These are phyloP conservation scores for Tetrastigma voinierianum DNA, from an alignment of 164 flowering plant species.

Conservation along the genomic window DNA sequence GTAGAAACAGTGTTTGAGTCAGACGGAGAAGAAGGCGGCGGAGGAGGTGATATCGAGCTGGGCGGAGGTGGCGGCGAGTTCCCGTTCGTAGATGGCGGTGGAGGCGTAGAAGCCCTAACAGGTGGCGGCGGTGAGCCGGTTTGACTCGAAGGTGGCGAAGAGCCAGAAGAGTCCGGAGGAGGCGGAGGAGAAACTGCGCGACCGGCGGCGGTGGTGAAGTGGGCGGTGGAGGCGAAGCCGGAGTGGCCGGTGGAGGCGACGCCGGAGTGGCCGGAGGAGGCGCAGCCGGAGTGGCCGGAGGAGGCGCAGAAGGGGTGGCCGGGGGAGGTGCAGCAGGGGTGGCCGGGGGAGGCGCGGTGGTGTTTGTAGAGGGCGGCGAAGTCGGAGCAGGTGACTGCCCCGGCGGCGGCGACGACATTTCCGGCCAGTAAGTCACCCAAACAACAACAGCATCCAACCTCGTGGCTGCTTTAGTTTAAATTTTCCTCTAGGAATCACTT, in stretches of 20 bases:
- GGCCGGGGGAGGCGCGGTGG: no score
- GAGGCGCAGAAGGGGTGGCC: neutral
- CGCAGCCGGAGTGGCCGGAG: neutral
- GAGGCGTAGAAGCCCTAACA: conserved; percentile 22
- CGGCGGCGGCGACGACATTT: conserved; percentile 25
- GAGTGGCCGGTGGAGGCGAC: conserved; percentile 8
- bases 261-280: conserved; percentile 17
- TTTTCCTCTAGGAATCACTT: no score
- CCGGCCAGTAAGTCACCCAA: neutral
- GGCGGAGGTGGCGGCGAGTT: conserved; percentile 32
- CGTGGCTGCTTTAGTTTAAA: no score
- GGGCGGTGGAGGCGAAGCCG: conserved; percentile 15
- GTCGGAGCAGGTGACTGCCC: conserved; percentile 18
- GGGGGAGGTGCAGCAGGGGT: no score
- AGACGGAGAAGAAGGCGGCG: conserved; percentile 28
- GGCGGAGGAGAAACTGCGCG: conserved; percentile 9
- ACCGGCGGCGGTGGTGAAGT: conserved; percentile 10
- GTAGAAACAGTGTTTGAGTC: conserved; percentile 27
- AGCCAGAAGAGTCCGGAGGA: conserved; percentile 12
- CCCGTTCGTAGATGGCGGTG: conserved; percentile 23
- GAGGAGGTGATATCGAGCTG: conserved; percentile 17
- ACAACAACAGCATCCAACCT: no score
- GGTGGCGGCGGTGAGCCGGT: conserved; percentile 26
- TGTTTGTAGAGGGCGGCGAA: conserved; percentile 16
- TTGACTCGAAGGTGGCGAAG: conserved; percentile 2